Evolutionary conservation across 208 protist genomes (phyloP).

Genomic region (Phytomonas sp.): DNA sequence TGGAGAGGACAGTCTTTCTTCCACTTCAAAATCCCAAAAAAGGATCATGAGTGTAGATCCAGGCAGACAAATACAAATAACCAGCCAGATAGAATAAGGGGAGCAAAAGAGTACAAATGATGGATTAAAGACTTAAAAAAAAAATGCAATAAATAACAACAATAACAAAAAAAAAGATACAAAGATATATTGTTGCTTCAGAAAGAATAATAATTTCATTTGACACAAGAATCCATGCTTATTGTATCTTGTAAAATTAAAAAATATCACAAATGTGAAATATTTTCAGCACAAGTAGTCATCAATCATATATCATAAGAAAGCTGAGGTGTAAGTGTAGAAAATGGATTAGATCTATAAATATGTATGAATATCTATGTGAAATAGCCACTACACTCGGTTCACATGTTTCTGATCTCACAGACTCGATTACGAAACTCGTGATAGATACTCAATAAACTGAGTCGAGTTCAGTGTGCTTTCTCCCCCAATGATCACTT

Average conservation of each 20-base stretch:
- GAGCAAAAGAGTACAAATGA: background rate
- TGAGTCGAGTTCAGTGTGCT: constrained; percentile 41
- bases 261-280: background rate
- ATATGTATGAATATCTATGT: too few species aligned
- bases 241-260: constrained; percentile 5
- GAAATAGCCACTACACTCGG: background rate
- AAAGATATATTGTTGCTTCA: background rate
- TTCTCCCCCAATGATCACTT: constrained; percentile 46
- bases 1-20: too few species aligned
- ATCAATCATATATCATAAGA: too few species aligned
- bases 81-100: constrained; percentile 1
- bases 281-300: background rate
- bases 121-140: constrained; percentile 7
- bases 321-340: too few species aligned
- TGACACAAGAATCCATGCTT: background rate
- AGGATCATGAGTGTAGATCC: constrained; percentile 2
- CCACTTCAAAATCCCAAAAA: too few species aligned
- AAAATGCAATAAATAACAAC: constrained; percentile 8
- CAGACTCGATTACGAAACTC: constrained; percentile 2
- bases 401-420: too few species aligned
- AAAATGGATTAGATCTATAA: too few species aligned
- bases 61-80: constrained; percentile 3
- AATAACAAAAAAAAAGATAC: constrained; percentile 4
- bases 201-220: too few species aligned
- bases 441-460: constrained; percentile 40